Conservation (phyloP, 257 asterid genomes). For the Capsicum chinense region DNA sequence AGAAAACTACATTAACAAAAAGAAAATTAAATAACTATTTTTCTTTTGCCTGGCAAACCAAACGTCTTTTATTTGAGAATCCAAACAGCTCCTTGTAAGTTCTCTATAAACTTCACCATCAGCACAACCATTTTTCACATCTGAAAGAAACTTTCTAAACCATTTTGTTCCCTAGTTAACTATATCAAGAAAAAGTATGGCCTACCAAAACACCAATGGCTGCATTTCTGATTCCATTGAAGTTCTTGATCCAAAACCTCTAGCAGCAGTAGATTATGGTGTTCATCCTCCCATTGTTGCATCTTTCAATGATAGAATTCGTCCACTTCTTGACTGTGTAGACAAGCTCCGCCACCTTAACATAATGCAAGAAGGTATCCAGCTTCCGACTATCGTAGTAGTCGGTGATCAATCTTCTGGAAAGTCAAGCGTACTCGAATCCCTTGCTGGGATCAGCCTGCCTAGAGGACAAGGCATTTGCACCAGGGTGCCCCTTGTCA, state of each 20-base stretch:
- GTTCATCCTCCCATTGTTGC: slow-evolving; percentile 44
- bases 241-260: background rate
- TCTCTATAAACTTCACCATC: background rate
- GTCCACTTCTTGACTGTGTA: slow-evolving; percentile 50
- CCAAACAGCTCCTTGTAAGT: background rate
- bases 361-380: slow-evolving; percentile 56
- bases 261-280: background rate
- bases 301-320: slow-evolving; percentile 45
- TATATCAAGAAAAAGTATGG: slow-evolving; percentile 7
- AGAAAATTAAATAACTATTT: no score
- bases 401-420: slow-evolving; percentile 61
- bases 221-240: background rate
- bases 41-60: background rate
- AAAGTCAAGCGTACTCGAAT: slow-evolving; percentile 58
- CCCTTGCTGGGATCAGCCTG: slow-evolving; percentile 57
- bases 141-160: background rate
- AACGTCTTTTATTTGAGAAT: background rate
- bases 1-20: no score
- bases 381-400: slow-evolving; percentile 56
- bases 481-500: slow-evolving; percentile 52
- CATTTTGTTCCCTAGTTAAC: background rate
- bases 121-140: background rate
- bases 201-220: background rate
- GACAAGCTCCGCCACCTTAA: slow-evolving; percentile 52
- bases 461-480: slow-evolving; percentile 62